Conservation (phyloP, 805 yeast species). For the Wickerhamiella sergipiensis region DNA sequence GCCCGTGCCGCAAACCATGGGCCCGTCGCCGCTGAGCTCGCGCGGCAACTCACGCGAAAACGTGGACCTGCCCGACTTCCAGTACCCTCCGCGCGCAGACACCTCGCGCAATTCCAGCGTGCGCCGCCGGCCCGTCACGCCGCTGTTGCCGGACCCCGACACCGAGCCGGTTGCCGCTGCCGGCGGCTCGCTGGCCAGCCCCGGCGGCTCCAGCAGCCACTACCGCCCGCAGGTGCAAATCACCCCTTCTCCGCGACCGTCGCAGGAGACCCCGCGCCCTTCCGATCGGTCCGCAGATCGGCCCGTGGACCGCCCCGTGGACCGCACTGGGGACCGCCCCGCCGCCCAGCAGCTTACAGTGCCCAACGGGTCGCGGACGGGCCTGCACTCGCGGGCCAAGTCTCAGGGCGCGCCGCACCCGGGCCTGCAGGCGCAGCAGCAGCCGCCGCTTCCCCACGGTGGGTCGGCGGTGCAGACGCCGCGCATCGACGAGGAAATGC, state of each 20-base stretch:
- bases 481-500: constrained; percentile 73
- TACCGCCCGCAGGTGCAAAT: neutral
- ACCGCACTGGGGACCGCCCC: too few relatives aligned
- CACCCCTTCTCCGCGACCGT: neutral
- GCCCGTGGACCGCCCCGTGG: too few relatives aligned
- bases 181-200: neutral
- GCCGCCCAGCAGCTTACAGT: neutral
- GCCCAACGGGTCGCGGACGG: neutral
- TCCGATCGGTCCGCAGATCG: too few relatives aligned
- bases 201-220: neutral
- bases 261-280: neutral
- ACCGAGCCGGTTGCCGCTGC: neutral
- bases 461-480: neutral
- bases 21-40: neutral
- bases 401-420: constrained; percentile 12
- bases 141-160: neutral
- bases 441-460: neutral
- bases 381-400: constrained; percentile 13
- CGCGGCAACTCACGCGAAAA: neutral
- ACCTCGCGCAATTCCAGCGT: neutral
- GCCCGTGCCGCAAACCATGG: neutral
- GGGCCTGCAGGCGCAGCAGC: neutral
- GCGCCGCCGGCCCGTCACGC: neutral
- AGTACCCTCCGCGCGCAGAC: neutral
- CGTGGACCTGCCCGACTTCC: neutral